phyloP scores from a whole-genome alignment of 441 rosid genomes.

The Omphalea diandra region DNA sequence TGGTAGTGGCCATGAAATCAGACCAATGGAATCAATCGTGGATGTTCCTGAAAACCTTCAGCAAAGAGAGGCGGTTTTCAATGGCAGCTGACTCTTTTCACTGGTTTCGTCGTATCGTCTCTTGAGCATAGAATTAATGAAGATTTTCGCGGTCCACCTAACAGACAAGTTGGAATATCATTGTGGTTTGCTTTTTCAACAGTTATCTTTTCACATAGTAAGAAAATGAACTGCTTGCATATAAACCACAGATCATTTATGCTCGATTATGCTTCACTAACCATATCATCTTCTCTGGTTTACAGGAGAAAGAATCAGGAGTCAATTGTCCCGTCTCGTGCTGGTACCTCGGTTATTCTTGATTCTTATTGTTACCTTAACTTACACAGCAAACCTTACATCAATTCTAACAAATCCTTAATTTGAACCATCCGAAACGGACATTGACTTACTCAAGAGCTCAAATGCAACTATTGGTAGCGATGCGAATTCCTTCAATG shows the following conservation, averaged over 20 bases:
- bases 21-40: not conserved
- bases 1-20: slow-evolving; percentile 10
- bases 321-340: slow-evolving; percentile 12
- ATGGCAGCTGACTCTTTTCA: slow-evolving; percentile 20
- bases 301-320: slow-evolving; percentile 11
- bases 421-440: not conserved
- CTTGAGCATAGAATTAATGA: slow-evolving; percentile 4
- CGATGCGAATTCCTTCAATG: slow-evolving; percentile 13
- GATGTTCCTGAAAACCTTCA: slow-evolving; percentile 20
- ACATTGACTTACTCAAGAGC: not conserved
- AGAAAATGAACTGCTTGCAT: not conserved
- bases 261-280: not conserved
- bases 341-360: slow-evolving; percentile 18
- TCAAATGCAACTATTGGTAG: slow-evolving; percentile 19
- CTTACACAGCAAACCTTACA: slow-evolving; percentile 9
- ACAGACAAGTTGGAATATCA: slow-evolving; percentile 9
- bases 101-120: slow-evolving; percentile 4
- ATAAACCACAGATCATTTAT: not conserved
- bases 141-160: slow-evolving; percentile 2
- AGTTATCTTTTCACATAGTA: slow-evolving; percentile 14
- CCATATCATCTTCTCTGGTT: not conserved
- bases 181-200: slow-evolving; percentile 14
- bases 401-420: slow-evolving; percentile 10
- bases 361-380: not conserved
- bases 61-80: slow-evolving; percentile 1